A percentile compares a stretch with the other conserved stretches of the same genome.
Conservation (phyloP, 208 protist genomes). For the Acanthamoeba culbertsoni region DNA sequence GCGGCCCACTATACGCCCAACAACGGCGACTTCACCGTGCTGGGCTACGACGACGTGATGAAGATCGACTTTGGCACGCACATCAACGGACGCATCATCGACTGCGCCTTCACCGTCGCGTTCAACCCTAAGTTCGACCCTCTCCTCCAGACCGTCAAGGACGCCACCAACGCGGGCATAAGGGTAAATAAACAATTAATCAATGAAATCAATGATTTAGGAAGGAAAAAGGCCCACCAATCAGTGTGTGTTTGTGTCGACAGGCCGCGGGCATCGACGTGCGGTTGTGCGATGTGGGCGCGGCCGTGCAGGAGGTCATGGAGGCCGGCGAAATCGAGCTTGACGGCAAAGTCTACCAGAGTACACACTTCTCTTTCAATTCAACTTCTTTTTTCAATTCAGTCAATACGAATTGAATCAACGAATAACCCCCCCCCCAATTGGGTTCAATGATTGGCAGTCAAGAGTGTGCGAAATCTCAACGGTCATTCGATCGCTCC, state of each 20-base stretch:
- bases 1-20: constrained; percentile 99
- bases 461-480: constrained; percentile 98
- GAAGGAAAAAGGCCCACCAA: background rate
- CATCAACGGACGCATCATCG: constrained; percentile 96
- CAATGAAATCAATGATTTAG: too few species aligned
- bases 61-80: constrained; percentile 99
- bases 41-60: constrained; percentile 95
- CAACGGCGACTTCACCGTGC: constrained; percentile 92
- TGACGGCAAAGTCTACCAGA: constrained; percentile 88
- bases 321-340: constrained; percentile 96
- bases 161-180: constrained; percentile 98
- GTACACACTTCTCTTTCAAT: background rate
- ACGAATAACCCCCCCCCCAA: background rate
- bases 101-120: constrained; percentile 96
- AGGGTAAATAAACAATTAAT: too few species aligned
- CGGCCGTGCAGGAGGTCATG: constrained; percentile 97
- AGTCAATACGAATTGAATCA: background rate
- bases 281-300: constrained; percentile 93
- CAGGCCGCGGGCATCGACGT: constrained; percentile 94
- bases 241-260: background rate
- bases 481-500: constrained; percentile 97
- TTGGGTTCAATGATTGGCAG: too few species aligned
- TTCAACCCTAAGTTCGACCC: constrained; percentile 96
- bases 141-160: constrained; percentile 93
- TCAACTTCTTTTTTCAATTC: background rate